Base-by-base conservation (phyloP, 768 basidiomycete genomes). In the Mycena alexandri region DNA sequence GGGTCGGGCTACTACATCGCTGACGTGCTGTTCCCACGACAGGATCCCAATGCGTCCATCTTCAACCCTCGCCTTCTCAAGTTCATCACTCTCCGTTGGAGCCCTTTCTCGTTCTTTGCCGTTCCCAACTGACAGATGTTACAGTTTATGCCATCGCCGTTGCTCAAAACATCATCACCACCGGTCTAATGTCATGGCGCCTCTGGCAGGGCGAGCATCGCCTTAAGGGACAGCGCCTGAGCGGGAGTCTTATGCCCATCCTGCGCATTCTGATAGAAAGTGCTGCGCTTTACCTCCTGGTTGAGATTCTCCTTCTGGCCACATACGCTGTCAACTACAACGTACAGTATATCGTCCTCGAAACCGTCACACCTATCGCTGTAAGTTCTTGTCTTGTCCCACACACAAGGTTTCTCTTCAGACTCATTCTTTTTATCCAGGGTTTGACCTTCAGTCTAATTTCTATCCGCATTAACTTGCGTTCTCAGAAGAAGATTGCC, bases 81-180 rank as follows among this genome's bases (percentile, higher is more conserved):
- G 29, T 29, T 29, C 29, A 29, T 29, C 29, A 29, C 29, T 29
- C 29, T 29, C 3, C 6, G 29, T 29, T 29, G 29, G 29, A 29
- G 3, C 6, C 3, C 6, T 29, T 29, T 29, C 29, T 29, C 6
- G 29, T 29, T 6, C 6, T 3, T 6, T 29, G 29, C 29, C 29
- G 3, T 29, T 6, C 3, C 29, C 29, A 6, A 29, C 29, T 14
- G 38, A 38, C 21, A 62, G 59, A 21, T 63, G 63, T 14, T 65
- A 64, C 58, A 10, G 66, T 72, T 58, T 72, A 58, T 34, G 58
- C 68, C 5, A 42, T 69, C 17, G 68, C 68, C 1, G 67, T 71
- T 3, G 68, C 63, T 1, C 59, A 70, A 42, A 73, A 72, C 43
- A 54, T 71, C 24, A 62, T 72, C 36, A 73, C 72, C 38, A 73